Conservation (phyloP, 768 basidiomycete genomes). For the Leccinum truebloodii region DNA sequence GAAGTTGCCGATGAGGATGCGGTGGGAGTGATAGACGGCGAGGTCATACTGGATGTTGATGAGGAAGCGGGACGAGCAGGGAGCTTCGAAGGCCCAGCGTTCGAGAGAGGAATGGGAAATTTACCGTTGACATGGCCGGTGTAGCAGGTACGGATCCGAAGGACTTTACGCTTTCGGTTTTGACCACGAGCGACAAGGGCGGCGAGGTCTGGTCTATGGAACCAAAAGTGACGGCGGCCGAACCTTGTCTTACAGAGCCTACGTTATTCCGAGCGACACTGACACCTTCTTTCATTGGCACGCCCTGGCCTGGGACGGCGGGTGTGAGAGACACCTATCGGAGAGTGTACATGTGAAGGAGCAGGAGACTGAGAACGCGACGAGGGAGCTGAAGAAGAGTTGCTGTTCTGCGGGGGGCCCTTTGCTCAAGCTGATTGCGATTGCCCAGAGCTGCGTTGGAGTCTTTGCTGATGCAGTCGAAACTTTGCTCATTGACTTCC, state of each 20-base stretch:
- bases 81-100: slow-evolving; percentile 39
- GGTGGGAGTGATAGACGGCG: slow-evolving; percentile 34
- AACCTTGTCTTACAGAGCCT: slow-evolving; percentile 68
- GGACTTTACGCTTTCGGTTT: slow-evolving; percentile 73
- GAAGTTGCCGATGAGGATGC: slow-evolving; percentile 33
- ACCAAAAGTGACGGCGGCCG: slow-evolving; percentile 78
- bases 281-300: slow-evolving; percentile 79
- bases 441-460: slow-evolving; percentile 62
- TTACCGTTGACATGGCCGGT: slow-evolving; percentile 68
- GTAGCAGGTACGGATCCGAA: slow-evolving; percentile 44
- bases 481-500: slow-evolving; percentile 87
- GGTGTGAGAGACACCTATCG: slow-evolving; percentile 60
- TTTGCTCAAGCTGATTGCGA: slow-evolving; percentile 88
- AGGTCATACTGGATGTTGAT: slow-evolving; percentile 28
- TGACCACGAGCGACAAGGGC: slow-evolving; percentile 68
- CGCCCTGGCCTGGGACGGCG: slow-evolving; percentile 73
- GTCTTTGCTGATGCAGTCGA: slow-evolving; percentile 74
- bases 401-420: slow-evolving; percentile 72
- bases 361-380: slow-evolving; percentile 81
- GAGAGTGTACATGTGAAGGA: slow-evolving; percentile 47
- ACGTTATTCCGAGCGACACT: slow-evolving; percentile 64
- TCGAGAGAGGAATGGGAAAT: slow-evolving; percentile 45
- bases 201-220: slow-evolving; percentile 82
- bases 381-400: slow-evolving; percentile 47
- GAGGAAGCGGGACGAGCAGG: slow-evolving; percentile 28